Base-by-base conservation (phyloP, 176 grass and related monocot species). In the Zizania latifolia region DNA sequence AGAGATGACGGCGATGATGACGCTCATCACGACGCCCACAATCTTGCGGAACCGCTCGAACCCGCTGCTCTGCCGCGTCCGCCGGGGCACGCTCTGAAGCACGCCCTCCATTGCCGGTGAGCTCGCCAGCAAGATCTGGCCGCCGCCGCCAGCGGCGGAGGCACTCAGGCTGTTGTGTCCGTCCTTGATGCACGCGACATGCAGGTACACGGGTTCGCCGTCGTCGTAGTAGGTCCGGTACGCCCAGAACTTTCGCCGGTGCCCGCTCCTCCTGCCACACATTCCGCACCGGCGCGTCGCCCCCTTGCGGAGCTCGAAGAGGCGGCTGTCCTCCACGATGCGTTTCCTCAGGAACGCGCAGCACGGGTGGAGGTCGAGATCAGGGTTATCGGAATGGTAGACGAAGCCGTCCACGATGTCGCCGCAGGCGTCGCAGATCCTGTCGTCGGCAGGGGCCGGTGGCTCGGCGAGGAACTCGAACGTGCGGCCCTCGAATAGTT, bases 161-260 rank as follows among this genome's bases (percentile, higher is more conserved):
- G n/a, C n/a, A n/a, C 15, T 33, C 1, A 3, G 60, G 58, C 5
- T 21, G 0, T 26, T 2, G 23, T 21, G 14, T 4, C 10, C 26
- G 1, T 67, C 34, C n/a, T 70, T 80, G 48, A 61, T 31, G 78
- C 65, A 80, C 44, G 79, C 79, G 22, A 82, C 69, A 34, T 82
- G 69, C 8, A 73, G 17, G 58, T 82, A 37, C 4, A 63, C 4
- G 17, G 10, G 44, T 44, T 64, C 34, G 33, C 79, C 78, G 19
- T 44, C 51, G 21, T 61, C 31, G 10, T 19, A 72, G 44, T 1
- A 0, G 23, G 43, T 39, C 7, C 79, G 58, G 32, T 81, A 81
- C 10, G 58, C 57, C 79, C 79, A 81, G 58, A 55, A 81, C 10
- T 0, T 31, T 13, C 78, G 13, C n/a, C 78, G 66, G 4, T 22